A percentile compares a stretch with the other conserved stretches of the same genome.
Evolutionary conservation across 371 early-diverging fungal species (phyloP).

Genomic region (Syncephalastrum contaminatum): DNA sequence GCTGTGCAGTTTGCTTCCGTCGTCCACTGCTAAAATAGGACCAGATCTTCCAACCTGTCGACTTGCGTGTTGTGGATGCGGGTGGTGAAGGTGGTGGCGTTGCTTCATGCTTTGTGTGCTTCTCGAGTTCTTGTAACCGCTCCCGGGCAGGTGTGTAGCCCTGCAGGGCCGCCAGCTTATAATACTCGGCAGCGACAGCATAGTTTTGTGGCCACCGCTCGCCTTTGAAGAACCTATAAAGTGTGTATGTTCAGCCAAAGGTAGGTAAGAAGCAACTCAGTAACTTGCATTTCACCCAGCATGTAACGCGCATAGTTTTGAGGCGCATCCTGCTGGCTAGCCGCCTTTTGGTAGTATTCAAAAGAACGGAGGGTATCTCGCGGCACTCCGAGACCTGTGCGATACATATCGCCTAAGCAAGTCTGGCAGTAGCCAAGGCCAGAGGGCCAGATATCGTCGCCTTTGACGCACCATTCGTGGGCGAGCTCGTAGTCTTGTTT

Average conservation of each 20-base stretch:
- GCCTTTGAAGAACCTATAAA: slow-evolving; percentile 41
- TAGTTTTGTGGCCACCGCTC: slow-evolving; percentile 44
- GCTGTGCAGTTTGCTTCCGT: slow-evolving; percentile 7
- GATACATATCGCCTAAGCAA: slow-evolving; percentile 45
- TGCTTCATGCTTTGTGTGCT: slow-evolving; percentile 9
- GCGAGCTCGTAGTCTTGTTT: slow-evolving; percentile 42
- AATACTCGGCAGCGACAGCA: slow-evolving; percentile 42
- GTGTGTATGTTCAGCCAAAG: not conserved
- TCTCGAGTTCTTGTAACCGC: slow-evolving; percentile 17
- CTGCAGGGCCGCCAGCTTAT: slow-evolving; percentile 42
- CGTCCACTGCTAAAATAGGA: slow-evolving; percentile 18
- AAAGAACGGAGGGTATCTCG: slow-evolving; percentile 38
- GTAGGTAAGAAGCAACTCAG: too few relatives aligned
- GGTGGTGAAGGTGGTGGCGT: slow-evolving; percentile 6
- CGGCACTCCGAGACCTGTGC: slow-evolving; percentile 41
- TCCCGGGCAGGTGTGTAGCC: slow-evolving; percentile 36
- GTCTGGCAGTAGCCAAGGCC: slow-evolving; percentile 50
- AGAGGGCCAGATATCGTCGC: slow-evolving; percentile 53
- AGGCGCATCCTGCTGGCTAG: slow-evolving; percentile 48
- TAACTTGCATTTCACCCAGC: slow-evolving; percentile 47
- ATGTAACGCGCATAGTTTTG: slow-evolving; percentile 49
- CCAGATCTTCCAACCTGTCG: slow-evolving; percentile 19
- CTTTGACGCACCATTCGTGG: slow-evolving; percentile 40
- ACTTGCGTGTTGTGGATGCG: too few relatives aligned
- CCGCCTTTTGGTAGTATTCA: slow-evolving; percentile 51